A percentile compares a stretch with the other conserved stretches of the same genome.
Conservation (phyloP, 306 rosid species). For the Castanospermum australe region DNA sequence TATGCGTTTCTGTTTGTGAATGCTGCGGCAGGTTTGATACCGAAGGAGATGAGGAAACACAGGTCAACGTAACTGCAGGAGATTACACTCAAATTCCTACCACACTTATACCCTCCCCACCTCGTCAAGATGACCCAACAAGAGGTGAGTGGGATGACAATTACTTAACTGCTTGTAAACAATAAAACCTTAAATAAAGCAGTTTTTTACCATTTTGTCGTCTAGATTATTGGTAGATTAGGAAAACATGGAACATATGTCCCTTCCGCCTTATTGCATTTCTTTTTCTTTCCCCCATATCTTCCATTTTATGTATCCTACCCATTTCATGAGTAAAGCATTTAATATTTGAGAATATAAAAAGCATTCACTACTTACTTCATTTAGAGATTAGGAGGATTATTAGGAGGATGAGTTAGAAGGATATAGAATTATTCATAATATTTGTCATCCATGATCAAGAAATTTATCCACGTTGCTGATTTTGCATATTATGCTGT, state of each 20-base stretch:
- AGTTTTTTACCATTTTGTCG: background rate
- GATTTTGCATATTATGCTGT: background rate
- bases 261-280: constrained; percentile 6
- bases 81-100: constrained; percentile 45
- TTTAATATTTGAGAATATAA: too few species aligned
- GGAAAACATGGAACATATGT: background rate
- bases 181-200: background rate
- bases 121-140: constrained; percentile 42
- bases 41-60: constrained; percentile 63
- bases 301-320: background rate
- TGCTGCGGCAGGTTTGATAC: constrained; percentile 66
- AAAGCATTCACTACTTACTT: too few species aligned
- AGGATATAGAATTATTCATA: too few species aligned
- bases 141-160: constrained; percentile 40
- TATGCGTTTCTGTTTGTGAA: background rate
- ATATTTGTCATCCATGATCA: background rate
- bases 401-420: too few species aligned
- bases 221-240: background rate
- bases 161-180: background rate
- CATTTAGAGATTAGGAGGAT: too few species aligned
- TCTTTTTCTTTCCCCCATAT: background rate
- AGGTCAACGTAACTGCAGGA: constrained; percentile 44
- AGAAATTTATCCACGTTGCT: constrained; percentile 9
- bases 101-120: constrained; percentile 54
- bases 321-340: background rate